These are phyloP conservation scores for Vanilla planifolia DNA, from an alignment of 106 monocot genomes.

Conservation along the genomic window DNA sequence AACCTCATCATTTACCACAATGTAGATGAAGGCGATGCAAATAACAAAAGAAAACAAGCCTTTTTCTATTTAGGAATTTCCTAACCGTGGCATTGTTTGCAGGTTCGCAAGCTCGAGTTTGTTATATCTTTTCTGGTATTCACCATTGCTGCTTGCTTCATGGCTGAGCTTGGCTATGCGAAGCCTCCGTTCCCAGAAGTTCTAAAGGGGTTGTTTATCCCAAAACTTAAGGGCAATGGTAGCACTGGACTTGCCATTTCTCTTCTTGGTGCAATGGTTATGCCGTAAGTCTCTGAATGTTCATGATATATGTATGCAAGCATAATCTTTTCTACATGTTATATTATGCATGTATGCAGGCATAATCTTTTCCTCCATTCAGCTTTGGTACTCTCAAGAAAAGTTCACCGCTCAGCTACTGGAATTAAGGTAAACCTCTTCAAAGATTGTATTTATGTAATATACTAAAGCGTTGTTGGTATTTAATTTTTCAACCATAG, in stretches of 20 bases:
- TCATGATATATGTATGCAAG: background rate
- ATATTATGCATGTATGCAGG: background rate
- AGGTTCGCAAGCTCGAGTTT: conserved; percentile 87
- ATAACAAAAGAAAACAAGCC: too few relatives aligned
- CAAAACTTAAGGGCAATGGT: conserved; percentile 86
- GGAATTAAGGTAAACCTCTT: conserved; percentile 81
- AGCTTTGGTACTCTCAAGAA: too few relatives aligned
- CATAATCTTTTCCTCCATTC: too few relatives aligned
- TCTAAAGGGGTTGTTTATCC: conserved; percentile 72
- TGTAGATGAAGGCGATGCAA: too few relatives aligned
- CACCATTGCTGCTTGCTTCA: conserved; percentile 67
- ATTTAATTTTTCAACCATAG: too few relatives aligned
- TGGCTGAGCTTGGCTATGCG: conserved; percentile 68
- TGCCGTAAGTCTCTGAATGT: conserved; percentile 79
- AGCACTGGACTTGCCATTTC: conserved; percentile 88
- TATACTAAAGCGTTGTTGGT: too few relatives aligned
- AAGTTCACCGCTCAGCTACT: conserved; percentile 14
- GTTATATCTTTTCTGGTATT: conserved; percentile 69
- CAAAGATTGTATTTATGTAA: too few relatives aligned
- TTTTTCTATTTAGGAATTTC: background rate
- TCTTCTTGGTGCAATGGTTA: conserved; percentile 96
- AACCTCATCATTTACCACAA: too few relatives aligned
- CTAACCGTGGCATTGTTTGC: conserved; percentile 9
- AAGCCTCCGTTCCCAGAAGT: conserved; percentile 70
- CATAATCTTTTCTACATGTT: background rate